Evolutionary conservation across 129 eudicot species (phyloP).

Genomic region (Silybum marianum): DNA sequence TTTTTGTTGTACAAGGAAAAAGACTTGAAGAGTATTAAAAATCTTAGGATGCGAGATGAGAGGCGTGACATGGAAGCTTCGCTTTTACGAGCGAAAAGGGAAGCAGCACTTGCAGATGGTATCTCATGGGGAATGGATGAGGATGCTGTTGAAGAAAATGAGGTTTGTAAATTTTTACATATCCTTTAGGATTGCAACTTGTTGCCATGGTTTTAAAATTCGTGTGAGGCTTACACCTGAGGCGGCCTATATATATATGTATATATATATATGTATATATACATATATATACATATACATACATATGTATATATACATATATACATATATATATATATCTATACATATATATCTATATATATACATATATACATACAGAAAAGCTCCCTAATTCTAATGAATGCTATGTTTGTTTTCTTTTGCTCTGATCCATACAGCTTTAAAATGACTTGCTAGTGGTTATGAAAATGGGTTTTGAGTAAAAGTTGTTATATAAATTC

Average conservation of each 20-base stretch:
- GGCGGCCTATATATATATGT: no score
- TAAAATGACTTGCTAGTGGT: neutral
- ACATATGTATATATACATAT: no score
- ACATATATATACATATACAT: no score
- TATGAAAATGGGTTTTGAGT: neutral
- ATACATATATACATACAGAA: no score
- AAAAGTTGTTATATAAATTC: neutral
- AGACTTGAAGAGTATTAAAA: slow-evolving; percentile 55
- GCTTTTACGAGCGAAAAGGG: slow-evolving; percentile 76
- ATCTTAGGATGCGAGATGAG: slow-evolving; percentile 49
- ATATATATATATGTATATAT: no score
- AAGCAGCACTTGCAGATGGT: slow-evolving; percentile 94
- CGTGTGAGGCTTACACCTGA: no score
- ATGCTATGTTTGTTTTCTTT: neutral
- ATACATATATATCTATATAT: no score
- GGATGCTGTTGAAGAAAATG: slow-evolving; percentile 94
- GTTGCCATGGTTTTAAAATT: neutral
- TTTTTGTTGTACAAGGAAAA: slow-evolving; percentile 63
- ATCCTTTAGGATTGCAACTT: neutral
- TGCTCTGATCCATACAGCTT: neutral
- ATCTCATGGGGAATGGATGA: slow-evolving; percentile 99
- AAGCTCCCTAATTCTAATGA: no score
- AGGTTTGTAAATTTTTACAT: slow-evolving; percentile 50
- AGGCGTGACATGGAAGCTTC: slow-evolving; percentile 94
- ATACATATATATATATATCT: no score